These are phyloP conservation scores for Papilionanthe hybrid DNA, from an alignment of 116 monocot genomes.

Conservation along the genomic window DNA sequence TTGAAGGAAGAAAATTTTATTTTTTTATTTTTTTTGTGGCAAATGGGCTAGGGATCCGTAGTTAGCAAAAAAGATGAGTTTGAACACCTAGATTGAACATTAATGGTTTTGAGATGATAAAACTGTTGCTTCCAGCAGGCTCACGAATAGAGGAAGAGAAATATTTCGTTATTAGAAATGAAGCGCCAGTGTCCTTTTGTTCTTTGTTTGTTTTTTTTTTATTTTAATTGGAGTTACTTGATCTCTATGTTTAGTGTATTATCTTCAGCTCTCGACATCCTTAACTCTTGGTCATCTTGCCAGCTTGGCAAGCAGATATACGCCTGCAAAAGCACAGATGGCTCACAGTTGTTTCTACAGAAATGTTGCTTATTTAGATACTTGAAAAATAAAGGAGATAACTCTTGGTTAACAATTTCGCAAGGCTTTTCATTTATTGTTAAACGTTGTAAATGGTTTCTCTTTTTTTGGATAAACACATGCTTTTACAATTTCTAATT, in stretches of 20 bases:
- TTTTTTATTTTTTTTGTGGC: neutral
- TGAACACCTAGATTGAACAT: neutral
- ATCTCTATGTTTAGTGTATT: neutral
- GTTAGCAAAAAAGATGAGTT: neutral
- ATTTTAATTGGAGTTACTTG: neutral
- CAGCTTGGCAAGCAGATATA: no score
- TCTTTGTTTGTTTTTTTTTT: neutral
- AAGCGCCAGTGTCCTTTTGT: neutral
- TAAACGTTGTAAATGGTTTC: no score
- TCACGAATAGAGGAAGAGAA: neutral
- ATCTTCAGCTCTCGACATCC: neutral
- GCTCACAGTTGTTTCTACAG: no score
- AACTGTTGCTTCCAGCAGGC: neutral
- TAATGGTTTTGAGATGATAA: neutral
- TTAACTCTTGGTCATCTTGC: no score
- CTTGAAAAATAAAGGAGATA: no score
- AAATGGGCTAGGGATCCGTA: neutral
- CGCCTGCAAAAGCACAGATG: no score
- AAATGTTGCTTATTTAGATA: no score
- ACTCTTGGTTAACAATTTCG: no score
- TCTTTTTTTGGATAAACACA: no score
- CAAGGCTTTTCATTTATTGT: no score
- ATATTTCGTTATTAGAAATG: neutral
- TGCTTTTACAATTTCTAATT: no score
- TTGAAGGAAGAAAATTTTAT: neutral